phyloP scores from a whole-genome alignment of 2,329 filamentous ascomycete genomes.

The Cryphonectria carpinicola region DNA sequence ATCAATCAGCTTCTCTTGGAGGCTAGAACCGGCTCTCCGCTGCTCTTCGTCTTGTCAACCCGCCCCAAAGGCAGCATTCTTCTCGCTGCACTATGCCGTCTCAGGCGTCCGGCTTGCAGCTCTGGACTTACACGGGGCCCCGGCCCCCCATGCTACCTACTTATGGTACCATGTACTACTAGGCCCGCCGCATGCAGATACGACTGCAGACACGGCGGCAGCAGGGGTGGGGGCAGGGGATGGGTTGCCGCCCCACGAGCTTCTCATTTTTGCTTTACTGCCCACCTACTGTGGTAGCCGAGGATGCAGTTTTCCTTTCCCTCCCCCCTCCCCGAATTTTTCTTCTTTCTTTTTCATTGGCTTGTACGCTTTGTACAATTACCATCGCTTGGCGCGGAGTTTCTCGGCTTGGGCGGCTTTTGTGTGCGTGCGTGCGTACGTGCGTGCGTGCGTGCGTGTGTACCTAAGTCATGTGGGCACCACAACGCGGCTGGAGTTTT shows the following conservation, averaged over 20 bases:
- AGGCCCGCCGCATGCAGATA: slow-evolving; percentile 15
- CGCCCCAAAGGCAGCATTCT: not conserved
- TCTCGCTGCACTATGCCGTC: not conserved
- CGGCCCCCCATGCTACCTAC: slow-evolving; percentile 3
- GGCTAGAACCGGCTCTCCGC: not conserved
- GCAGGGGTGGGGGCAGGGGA: not conserved
- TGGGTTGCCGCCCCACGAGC: slow-evolving; percentile 3
- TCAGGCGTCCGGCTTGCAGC: not conserved
- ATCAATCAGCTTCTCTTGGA: not conserved
- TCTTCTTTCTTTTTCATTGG: not conserved
- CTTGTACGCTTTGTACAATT: slow-evolving; percentile 21
- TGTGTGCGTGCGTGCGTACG: not conserved
- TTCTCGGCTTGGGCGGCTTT: not conserved
- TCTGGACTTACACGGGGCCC: slow-evolving; percentile 13
- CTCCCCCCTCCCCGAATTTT: not conserved
- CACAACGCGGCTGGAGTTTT: not conserved
- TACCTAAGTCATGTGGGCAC: not conserved
- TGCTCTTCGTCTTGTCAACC: not conserved
- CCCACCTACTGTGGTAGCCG: slow-evolving; percentile 4
- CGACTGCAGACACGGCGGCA: slow-evolving; percentile 6
- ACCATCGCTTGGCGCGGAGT: slow-evolving; percentile 27
- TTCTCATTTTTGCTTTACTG: not conserved
- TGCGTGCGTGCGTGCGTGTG: not conserved
- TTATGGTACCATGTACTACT: not conserved
- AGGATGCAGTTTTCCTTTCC: not conserved